These are phyloP conservation scores for Skeletonema tropicum DNA, from an alignment of 108 stramenopile genomes.

Conservation along the genomic window DNA sequence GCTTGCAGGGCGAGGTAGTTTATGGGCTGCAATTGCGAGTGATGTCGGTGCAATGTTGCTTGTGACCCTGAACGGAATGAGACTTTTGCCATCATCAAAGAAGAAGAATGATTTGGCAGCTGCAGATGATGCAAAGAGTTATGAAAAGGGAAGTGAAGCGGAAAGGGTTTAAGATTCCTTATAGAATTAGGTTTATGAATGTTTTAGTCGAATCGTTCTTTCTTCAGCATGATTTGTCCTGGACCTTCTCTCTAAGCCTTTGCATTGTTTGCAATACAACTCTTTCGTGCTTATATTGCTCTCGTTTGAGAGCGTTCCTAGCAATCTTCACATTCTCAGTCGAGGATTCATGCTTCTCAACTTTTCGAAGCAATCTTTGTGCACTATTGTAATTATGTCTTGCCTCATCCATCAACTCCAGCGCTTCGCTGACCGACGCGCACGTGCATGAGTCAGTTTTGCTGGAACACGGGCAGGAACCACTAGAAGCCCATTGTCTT, in stretches of 20 bases:
- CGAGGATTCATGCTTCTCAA: not conserved
- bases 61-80: conserved; percentile 85
- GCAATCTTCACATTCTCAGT: not conserved
- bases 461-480: not conserved
- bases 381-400: not conserved
- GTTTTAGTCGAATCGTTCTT: too few relatives aligned
- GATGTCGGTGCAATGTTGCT: conserved; percentile 86
- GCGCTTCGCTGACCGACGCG: not conserved
- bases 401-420: not conserved
- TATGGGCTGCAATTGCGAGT: conserved; percentile 72
- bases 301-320: not conserved
- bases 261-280: not conserved
- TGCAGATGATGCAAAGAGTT: not conserved
- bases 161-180: too few relatives aligned
- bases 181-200: too few relatives aligned
- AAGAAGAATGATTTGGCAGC: conserved; percentile 8
- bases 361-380: not conserved
- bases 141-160: too few relatives aligned
- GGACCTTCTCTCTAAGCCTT: not conserved
- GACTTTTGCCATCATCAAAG: conserved; percentile 56
- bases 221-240: too few relatives aligned
- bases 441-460: not conserved
- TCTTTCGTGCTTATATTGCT: not conserved
- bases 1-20: conserved; percentile 55
- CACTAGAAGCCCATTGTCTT: not conserved